Evolutionary conservation across 768 basidiomycete species (phyloP).

Genomic region (Termitomyces sp.): DNA sequence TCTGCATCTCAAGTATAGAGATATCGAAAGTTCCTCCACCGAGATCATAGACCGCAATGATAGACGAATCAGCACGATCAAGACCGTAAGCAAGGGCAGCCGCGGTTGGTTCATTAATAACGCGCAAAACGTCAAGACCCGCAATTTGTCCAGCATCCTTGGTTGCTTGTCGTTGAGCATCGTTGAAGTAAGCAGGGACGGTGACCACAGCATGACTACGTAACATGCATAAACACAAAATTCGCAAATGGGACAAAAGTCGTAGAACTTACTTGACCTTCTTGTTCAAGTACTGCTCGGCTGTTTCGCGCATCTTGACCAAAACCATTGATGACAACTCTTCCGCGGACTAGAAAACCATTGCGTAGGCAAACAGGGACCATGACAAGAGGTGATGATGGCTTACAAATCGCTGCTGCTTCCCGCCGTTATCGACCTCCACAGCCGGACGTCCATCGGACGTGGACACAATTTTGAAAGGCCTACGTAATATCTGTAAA

Average conservation of each 20-base stretch:
- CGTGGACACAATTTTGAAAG: constrained; percentile 72
- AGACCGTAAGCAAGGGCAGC: constrained; percentile 98
- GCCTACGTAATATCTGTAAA: constrained; percentile 40
- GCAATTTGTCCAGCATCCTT: constrained; percentile 98
- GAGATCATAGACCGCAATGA: constrained; percentile 98
- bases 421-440: constrained; percentile 81
- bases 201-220: constrained; percentile 83
- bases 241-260: neutral
- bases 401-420: constrained; percentile 75
- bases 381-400: neutral
- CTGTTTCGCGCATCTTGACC: constrained; percentile 93
- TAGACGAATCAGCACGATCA: constrained; percentile 75
- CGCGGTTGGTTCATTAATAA: constrained; percentile 98
- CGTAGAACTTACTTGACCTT: constrained; percentile 75
- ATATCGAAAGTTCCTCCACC: constrained; percentile 99
- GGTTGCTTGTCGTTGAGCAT: constrained; percentile 98
- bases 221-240: neutral
- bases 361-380: constrained; percentile 1
- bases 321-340: constrained; percentile 87
- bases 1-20: constrained; percentile 98
- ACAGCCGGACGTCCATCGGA: constrained; percentile 74
- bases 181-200: constrained; percentile 99
- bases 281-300: constrained; percentile 89
- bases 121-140: constrained; percentile 94
- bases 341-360: constrained; percentile 60